A percentile compares a stretch with the other conserved stretches of the same genome.
These are phyloP conservation scores for Setaria italica DNA, from an alignment of 202 grass and related monocot genomes.

Conservation along the genomic window DNA sequence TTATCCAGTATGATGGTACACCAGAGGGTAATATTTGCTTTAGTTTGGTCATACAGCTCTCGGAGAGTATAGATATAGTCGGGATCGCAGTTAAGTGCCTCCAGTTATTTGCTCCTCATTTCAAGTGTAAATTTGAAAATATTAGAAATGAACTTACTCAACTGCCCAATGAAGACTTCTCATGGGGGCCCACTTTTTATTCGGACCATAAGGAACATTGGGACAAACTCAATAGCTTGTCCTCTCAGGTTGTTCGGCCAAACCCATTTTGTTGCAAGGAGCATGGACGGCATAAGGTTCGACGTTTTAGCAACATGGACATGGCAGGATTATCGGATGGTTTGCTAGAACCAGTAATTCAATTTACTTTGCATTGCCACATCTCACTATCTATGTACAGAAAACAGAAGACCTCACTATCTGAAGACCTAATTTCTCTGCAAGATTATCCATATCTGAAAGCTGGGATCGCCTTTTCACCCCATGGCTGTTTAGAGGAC, in stretches of 20 bases:
- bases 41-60: neutral
- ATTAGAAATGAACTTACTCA: neutral
- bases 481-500: too few relatives aligned
- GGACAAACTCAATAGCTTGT: neutral
- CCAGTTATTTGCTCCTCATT: neutral
- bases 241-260: neutral
- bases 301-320: neutral
- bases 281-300: neutral
- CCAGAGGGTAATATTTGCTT: neutral
- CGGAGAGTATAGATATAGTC: neutral
- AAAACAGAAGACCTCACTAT: too few relatives aligned
- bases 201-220: neutral
- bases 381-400: too few relatives aligned
- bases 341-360: neutral
- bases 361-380: neutral
- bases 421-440: too few relatives aligned
- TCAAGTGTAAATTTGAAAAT: neutral
- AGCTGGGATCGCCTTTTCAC: too few relatives aligned
- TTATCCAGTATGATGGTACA: neutral
- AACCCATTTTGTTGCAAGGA: conserved; percentile 24
- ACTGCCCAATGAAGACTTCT: neutral
- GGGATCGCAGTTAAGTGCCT: neutral
- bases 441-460: too few relatives aligned
- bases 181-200: neutral
- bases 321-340: neutral